phyloP scores from a whole-genome alignment of 2,329 filamentous ascomycete genomes.

The Talaromyces sp. region DNA sequence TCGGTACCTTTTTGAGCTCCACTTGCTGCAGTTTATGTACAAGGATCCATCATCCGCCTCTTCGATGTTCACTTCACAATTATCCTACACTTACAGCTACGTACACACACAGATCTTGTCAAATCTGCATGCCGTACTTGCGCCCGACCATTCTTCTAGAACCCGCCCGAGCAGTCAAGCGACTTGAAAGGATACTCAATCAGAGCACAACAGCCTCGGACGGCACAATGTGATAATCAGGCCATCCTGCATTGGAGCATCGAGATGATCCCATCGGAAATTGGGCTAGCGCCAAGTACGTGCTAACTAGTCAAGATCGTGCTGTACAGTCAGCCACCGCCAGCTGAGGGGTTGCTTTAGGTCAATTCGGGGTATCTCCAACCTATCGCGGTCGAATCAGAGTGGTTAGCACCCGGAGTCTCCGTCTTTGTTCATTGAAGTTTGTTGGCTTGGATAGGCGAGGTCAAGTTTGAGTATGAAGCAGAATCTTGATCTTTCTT shows the following conservation, averaged over 20 bases:
- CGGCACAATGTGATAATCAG: background rate
- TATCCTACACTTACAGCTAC: no score
- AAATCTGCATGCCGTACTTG: no score
- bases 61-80: no score
- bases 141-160: background rate
- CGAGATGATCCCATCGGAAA: slow-evolving; percentile 8
- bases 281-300: background rate
- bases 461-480: background rate
- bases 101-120: no score
- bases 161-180: background rate
- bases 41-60: background rate
- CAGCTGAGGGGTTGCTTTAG: slow-evolving; percentile 6
- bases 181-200: background rate
- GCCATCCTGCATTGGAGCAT: background rate
- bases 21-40: slow-evolving; percentile 11
- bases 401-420: background rate
- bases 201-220: no score
- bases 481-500: background rate
- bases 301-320: slow-evolving; percentile 5
- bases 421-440: background rate
- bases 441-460: background rate
- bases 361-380: slow-evolving; percentile 8
- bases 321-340: slow-evolving; percentile 12
- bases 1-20: slow-evolving; percentile 8
- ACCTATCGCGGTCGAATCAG: background rate